A percentile compares a stretch with the other conserved stretches of the same genome.
phyloP scores from a whole-genome alignment of 148 eudicot genomes.

The Simmondsia chinensis region DNA sequence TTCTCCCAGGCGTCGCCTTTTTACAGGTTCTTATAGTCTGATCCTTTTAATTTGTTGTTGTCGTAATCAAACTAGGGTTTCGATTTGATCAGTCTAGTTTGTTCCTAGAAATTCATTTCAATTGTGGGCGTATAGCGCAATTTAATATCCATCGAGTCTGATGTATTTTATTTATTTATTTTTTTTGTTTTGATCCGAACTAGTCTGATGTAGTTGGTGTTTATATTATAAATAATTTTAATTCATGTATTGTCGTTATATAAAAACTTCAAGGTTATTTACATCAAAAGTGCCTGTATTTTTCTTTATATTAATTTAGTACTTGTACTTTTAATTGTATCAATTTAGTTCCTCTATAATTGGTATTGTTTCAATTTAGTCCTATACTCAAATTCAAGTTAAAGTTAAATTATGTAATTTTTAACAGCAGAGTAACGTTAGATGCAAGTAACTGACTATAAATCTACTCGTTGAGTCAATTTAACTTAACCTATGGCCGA shows the following conservation, averaged over 20 bases:
- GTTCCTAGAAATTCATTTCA: neutral
- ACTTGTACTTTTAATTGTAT: neutral
- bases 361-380: neutral
- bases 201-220: too few relatives aligned
- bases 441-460: too few relatives aligned
- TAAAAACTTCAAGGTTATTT: too few relatives aligned
- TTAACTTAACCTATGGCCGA: too few relatives aligned
- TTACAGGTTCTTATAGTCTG: conserved; percentile 34
- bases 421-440: too few relatives aligned
- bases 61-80: neutral
- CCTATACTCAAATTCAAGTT: neutral
- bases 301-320: neutral
- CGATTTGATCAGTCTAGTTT: neutral
- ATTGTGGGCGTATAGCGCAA: conserved; percentile 6
- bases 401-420: neutral
- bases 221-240: too few relatives aligned
- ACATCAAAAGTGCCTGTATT: too few relatives aligned
- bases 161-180: too few relatives aligned
- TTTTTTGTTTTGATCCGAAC: too few relatives aligned
- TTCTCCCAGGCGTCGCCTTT: conserved; percentile 69
- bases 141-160: too few relatives aligned
- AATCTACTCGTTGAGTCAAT: too few relatives aligned
- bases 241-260: too few relatives aligned
- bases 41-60: neutral
- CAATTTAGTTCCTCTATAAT: neutral